Percentiles rank a stretch among this genome's conserved stretches.
Evolutionary conservation across 148 eudicot genomes (phyloP).

Genomic region (Rhododendron ovatum): DNA sequence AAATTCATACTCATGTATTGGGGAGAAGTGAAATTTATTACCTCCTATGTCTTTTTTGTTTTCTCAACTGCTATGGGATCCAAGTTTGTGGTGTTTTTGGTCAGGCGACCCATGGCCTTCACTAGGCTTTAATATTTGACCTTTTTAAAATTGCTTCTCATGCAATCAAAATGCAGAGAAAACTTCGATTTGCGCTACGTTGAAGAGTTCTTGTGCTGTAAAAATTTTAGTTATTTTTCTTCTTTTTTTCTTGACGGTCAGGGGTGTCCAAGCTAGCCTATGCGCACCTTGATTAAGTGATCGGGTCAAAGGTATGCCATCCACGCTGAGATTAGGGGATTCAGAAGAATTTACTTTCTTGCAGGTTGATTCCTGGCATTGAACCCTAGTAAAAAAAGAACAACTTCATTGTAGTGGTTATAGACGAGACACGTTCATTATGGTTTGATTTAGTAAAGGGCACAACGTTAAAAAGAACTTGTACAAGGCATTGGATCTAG

Average conservation of each 20-base stretch:
- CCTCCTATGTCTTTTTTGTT: not conserved
- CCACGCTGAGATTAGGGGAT: too few species aligned
- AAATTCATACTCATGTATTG: not conserved
- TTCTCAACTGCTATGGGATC: not conserved
- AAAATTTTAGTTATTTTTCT: not conserved
- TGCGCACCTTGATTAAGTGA: too few species aligned
- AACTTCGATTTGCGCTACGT: not conserved
- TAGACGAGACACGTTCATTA: not conserved
- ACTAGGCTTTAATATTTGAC: not conserved
- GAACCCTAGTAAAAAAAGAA: too few species aligned
- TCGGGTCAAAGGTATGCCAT: too few species aligned
- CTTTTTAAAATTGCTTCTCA: not conserved
- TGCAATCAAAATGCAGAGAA: not conserved
- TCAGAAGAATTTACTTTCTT: too few species aligned
- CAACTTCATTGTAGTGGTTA: too few species aligned
- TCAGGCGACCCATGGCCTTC: not conserved
- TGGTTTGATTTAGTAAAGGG: not conserved
- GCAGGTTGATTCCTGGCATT: too few species aligned
- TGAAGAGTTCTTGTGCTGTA: not conserved
- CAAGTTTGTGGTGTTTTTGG: slow-evolving; percentile 5
- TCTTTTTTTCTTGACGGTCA: too few species aligned
- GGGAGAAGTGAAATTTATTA: not conserved
- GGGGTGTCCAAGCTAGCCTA: too few species aligned
- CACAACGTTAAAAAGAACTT: not conserved
- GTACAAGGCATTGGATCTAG: too few species aligned